Evolutionary conservation across 345 rosid species (phyloP).

Genomic region (Physaria fendleri): DNA sequence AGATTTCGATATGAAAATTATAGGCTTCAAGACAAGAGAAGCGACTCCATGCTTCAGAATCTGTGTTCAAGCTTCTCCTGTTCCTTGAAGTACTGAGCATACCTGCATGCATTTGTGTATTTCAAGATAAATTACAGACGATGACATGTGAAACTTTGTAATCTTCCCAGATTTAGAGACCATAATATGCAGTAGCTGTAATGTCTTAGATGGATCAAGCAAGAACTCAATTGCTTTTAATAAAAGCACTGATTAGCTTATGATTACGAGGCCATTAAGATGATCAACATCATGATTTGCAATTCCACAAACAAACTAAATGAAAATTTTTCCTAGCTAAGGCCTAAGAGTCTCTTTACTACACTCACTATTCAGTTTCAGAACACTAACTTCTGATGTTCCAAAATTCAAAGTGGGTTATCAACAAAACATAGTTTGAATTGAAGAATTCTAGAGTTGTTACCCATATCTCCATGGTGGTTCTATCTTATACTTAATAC

Average conservation of each 20-base stretch:
- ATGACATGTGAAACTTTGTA: not conserved
- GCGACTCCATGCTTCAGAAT: constrained; percentile 29
- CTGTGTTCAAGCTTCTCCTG: constrained; percentile 58
- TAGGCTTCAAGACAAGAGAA: not conserved
- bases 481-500: no score
- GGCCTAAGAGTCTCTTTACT: no score
- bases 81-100: constrained; percentile 45
- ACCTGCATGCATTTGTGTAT: constrained; percentile 36
- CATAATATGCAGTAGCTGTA: not conserved
- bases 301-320: no score
- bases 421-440: no score
- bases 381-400: no score
- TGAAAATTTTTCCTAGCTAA: no score
- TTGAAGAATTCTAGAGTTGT: no score
- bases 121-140: not conserved
- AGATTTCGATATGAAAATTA: not conserved
- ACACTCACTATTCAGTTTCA: no score
- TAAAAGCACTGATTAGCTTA: not conserved
- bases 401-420: no score
- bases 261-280: no score
- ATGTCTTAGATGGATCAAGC: not conserved
- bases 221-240: not conserved
- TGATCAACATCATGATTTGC: no score
- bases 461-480: no score
- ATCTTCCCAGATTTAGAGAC: not conserved